These are phyloP conservation scores for Macrotyloma uniflorum DNA, from an alignment of 306 rosid genomes.

Conservation along the genomic window DNA sequence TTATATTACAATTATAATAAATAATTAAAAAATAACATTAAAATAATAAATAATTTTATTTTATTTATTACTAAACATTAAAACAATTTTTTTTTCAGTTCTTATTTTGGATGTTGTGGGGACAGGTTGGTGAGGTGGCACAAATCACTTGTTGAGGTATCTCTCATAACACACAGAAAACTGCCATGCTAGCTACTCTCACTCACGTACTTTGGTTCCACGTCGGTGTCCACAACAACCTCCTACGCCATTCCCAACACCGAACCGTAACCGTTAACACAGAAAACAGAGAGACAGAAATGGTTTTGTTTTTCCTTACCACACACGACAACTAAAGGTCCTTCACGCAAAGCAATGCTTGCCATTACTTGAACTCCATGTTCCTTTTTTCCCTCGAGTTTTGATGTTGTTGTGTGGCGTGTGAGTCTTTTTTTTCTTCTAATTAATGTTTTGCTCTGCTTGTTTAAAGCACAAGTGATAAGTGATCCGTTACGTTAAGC, in stretches of 20 bases:
- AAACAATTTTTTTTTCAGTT: no score
- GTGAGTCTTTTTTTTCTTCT: neutral
- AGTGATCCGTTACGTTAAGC: neutral
- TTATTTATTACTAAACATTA: no score
- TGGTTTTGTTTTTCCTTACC: neutral
- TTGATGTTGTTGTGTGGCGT: constrained; percentile 29
- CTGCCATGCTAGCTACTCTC: neutral
- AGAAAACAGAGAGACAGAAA: no score
- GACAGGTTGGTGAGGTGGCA: neutral
- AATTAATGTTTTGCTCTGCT: neutral
- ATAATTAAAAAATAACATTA: no score
- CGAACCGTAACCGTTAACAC: no score
- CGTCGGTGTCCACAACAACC: constrained; percentile 4
- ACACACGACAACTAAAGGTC: constrained; percentile 34
- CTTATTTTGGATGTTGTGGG: no score
- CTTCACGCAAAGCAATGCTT: constrained; percentile 60
- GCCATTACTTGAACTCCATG: constrained; percentile 43
- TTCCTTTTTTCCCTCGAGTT: constrained; percentile 31
- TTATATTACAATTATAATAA: no score
- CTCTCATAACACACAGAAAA: neutral
- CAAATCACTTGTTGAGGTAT: neutral
- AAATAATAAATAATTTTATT: no score
- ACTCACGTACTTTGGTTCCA: neutral
- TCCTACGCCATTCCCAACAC: neutral
- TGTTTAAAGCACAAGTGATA: neutral